Base-by-base conservation (phyloP, 2,329 filamentous ascomycete genomes). In the Aureobasidium sp. region DNA sequence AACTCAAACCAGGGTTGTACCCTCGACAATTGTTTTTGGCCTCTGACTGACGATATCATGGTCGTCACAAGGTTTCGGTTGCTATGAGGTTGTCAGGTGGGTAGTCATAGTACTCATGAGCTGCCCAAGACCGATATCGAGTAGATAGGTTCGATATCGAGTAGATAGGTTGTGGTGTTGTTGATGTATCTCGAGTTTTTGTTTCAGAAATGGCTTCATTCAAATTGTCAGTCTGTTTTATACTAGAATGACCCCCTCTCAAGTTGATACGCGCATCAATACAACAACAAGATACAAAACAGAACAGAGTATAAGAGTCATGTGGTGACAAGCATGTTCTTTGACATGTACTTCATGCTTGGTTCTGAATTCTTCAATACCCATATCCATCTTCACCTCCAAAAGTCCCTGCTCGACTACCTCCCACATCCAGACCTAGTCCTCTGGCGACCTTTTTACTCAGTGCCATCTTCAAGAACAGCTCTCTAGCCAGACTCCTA, bases 381-480 rank as follows among this genome's bases (percentile, higher is more conserved):
- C 33, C 57, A 42, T 60, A 60, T 9, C 37, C 58, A 9, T 61
- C 58, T 1, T 52, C 58, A 3, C 29, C 47, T 17, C 0, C 58
- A 27, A 35, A 33, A 5, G 27, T 11, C 1, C 47, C 48, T n/a
- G 37, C 58, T 19, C 45, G 29, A 40, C 47, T 50, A 14, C 33
- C 33, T 47, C 61, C 61, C 7, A 67, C 60, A 27, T 73, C 78
- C 65, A 94, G 76, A 2, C 88, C 89, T 86, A 94, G 89, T 0
- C 90, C 89, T 62, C 78, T 78, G 2, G 84, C 87, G 73, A 92
- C 90, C 79, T 93, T 93, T 70, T 83, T 84, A 49, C 88, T 85
- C 56, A 93, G 75, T 9, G 88, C 90, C 78, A 92, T 92, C 78
- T 91, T 91, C 70, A 92, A 73, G 71, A 90, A 95, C 82, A 88